Conservation (phyloP, 2,329 filamentous ascomycete genomes). For the Penicillium sp. region DNA sequence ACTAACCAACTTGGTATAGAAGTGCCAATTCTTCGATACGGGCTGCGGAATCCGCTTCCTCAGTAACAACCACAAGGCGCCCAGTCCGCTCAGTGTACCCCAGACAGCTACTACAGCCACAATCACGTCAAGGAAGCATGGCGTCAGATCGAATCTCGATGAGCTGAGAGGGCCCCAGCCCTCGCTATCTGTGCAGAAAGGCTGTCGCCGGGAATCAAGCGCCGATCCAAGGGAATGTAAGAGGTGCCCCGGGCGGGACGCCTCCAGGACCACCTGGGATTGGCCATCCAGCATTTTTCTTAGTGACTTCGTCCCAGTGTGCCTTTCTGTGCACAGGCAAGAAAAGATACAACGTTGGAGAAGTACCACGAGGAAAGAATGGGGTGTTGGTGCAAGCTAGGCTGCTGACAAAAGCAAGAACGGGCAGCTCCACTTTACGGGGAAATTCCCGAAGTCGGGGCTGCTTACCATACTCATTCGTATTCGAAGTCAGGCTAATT, state of each 20-base stretch:
- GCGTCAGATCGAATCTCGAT: slow-evolving; percentile 87
- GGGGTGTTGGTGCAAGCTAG: slow-evolving; percentile 8
- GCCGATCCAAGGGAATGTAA: slow-evolving; percentile 25
- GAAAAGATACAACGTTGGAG: slow-evolving; percentile 7
- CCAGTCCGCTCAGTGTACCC: slow-evolving; percentile 72
- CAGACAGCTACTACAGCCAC: slow-evolving; percentile 73
- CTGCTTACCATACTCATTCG: background rate
- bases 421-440: slow-evolving; percentile 6
- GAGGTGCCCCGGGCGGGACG: slow-evolving; percentile 25
- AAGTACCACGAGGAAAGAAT: slow-evolving; percentile 7
- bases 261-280: slow-evolving; percentile 34
- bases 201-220: slow-evolving; percentile 49
- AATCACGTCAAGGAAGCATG: slow-evolving; percentile 94
- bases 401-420: slow-evolving; percentile 21
- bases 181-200: slow-evolving; percentile 82
- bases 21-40: slow-evolving; percentile 82
- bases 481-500: background rate
- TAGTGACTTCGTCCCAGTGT: slow-evolving; percentile 23
- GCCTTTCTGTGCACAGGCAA: slow-evolving; percentile 18
- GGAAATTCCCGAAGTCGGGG: background rate
- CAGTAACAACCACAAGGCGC: slow-evolving; percentile 76
- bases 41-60: slow-evolving; percentile 64
- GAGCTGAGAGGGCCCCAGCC: slow-evolving; percentile 94
- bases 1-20: slow-evolving; percentile 84
- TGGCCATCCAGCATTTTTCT: slow-evolving; percentile 33